Evolutionary conservation across 2,329 filamentous ascomycete genomes (phyloP).

Genomic region (Arachnomyces sp.): DNA sequence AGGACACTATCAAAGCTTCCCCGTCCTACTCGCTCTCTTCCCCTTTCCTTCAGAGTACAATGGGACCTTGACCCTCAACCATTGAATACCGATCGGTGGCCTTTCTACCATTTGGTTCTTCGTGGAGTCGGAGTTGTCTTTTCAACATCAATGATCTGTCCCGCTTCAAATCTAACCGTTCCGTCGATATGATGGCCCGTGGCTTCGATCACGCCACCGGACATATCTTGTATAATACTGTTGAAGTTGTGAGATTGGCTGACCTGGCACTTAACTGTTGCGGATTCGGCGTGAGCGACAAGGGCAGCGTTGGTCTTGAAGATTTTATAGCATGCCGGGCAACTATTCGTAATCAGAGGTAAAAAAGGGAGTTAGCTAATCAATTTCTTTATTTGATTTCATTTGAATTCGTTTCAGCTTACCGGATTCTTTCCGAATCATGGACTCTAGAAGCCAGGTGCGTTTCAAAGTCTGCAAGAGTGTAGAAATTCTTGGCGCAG

Average conservation of each 20-base stretch:
- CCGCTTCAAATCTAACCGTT: slow-evolving; percentile 25
- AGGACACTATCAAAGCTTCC: too few relatives aligned
- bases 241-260: slow-evolving; percentile 22
- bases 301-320: slow-evolving; percentile 33
- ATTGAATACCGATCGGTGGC: too few relatives aligned
- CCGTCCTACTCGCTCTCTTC: too few relatives aligned
- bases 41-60: too few relatives aligned
- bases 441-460: slow-evolving; percentile 26
- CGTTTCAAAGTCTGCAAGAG: slow-evolving; percentile 20
- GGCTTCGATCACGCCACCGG: slow-evolving; percentile 30
- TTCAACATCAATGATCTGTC: slow-evolving; percentile 10
- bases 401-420: slow-evolving; percentile 7
- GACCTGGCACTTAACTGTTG: slow-evolving; percentile 28
- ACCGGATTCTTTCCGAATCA: slow-evolving; percentile 15
- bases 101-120: slow-evolving; percentile 9
- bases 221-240: slow-evolving; percentile 31
- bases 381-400: slow-evolving; percentile 9
- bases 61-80: too few relatives aligned
- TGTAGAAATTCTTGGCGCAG: slow-evolving; percentile 23
- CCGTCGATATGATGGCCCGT: slow-evolving; percentile 26
- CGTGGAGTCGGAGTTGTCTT: background rate
- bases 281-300: slow-evolving; percentile 35
- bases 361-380: slow-evolving; percentile 2
- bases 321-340: slow-evolving; percentile 30
- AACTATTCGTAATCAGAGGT: too few relatives aligned